Conservation (phyloP, 1,284 basidiomycete species). For the Cryptococcus wingfieldii region DNA sequence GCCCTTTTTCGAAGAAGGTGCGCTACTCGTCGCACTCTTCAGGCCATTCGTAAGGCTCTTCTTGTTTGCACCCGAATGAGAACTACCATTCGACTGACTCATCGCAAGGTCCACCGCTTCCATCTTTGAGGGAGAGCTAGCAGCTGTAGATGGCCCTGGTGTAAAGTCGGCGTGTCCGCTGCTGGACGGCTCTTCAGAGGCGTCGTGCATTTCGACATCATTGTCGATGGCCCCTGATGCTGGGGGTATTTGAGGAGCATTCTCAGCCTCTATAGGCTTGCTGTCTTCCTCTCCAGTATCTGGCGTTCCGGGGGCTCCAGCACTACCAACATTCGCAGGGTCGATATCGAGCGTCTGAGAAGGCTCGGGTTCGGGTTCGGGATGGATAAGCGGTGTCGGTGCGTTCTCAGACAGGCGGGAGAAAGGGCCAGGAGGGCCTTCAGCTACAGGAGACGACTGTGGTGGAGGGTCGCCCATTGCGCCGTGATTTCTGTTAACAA, state of each 20-base stretch:
- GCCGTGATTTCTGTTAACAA: too few relatives aligned
- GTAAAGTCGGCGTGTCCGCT: background rate
- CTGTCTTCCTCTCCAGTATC: too few relatives aligned
- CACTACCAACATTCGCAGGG: slow-evolving; percentile 5
- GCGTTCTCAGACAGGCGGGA: too few relatives aligned
- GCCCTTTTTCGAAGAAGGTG: slow-evolving; percentile 4
- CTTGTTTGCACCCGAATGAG: background rate
- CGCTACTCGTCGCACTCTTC: slow-evolving; percentile 10
- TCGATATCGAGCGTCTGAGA: background rate
- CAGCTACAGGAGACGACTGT: too few relatives aligned
- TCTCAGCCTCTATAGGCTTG: background rate
- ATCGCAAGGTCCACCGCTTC: background rate
- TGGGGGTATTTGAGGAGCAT: background rate
- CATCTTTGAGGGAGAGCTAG: background rate
- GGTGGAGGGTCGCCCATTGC: background rate
- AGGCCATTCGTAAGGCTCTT: background rate
- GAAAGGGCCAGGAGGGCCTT: too few relatives aligned
- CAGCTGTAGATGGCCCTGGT: background rate
- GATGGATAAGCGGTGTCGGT: too few relatives aligned
- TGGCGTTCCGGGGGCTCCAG: background rate
- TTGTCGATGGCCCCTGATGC: background rate
- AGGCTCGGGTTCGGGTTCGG: background rate
- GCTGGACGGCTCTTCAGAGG: background rate
- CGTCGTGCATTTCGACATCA: background rate
- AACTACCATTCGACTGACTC: background rate